Evolutionary conservation across 768 basidiomycete genomes (phyloP).

Genomic region (Imleria badia): DNA sequence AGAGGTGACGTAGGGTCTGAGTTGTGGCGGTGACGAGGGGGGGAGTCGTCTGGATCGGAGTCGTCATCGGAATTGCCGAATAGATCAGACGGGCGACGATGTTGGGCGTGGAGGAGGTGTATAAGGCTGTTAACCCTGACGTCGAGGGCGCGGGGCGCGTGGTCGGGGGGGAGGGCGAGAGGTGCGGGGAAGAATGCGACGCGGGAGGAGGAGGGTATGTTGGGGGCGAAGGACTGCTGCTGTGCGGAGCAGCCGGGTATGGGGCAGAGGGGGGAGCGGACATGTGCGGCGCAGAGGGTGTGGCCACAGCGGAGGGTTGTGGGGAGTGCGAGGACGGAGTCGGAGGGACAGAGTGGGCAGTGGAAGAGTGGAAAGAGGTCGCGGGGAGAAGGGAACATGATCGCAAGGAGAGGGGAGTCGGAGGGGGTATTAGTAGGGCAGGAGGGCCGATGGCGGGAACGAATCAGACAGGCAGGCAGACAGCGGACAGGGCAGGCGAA

Average conservation of each 20-base stretch:
- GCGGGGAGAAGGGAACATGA: conserved; percentile 24
- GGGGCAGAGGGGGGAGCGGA: conserved; percentile 34
- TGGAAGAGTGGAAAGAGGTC: conserved; percentile 41
- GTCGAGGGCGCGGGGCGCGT: conserved; percentile 36
- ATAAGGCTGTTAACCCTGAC: conserved; percentile 60
- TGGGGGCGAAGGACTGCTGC: conserved; percentile 25
- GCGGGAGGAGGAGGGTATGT: conserved; percentile 42
- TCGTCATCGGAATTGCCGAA: conserved; percentile 32
- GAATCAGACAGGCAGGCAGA: conserved; percentile 21
- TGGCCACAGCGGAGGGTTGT: conserved; percentile 80
- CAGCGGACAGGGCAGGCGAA: conserved; percentile 9
- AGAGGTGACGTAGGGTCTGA: conserved; percentile 32
- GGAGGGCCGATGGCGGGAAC: conserved; percentile 14
- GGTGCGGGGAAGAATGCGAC: conserved; percentile 38
- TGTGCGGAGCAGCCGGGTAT: conserved; percentile 35
- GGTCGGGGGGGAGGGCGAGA: conserved; percentile 15
- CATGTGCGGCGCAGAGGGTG: conserved; percentile 67
- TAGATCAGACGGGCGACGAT: conserved; percentile 21
- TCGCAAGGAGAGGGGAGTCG: not conserved
- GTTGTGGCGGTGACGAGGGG: conserved; percentile 30
- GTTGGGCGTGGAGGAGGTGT: conserved; percentile 37
- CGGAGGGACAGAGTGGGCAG: conserved; percentile 54
- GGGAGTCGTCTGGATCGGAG: conserved; percentile 30
- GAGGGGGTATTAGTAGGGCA: conserved; percentile 9
- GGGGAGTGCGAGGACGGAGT: conserved; percentile 41